These are phyloP conservation scores for Cenchrus americanus DNA, from an alignment of 176 grass and related monocot species.

Conservation along the genomic window DNA sequence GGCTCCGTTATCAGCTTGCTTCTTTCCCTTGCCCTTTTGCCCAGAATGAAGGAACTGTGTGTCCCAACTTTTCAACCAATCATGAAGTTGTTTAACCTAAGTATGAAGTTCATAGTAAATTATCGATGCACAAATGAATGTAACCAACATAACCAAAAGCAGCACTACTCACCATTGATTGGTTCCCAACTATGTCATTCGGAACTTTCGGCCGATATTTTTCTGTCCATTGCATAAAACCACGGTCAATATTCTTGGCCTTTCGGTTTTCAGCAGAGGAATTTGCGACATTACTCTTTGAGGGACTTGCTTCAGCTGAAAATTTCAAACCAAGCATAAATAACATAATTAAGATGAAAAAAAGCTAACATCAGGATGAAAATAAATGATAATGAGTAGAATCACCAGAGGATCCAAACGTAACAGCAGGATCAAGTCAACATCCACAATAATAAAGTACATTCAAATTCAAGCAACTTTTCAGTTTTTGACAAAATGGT, in stretches of 20 bases:
- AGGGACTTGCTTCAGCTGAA: slow-evolving; percentile 58
- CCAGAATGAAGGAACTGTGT: slow-evolving; percentile 70
- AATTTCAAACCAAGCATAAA: slow-evolving; percentile 35
- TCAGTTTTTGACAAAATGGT: neutral
- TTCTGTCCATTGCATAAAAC: slow-evolving; percentile 91
- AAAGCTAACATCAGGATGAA: slow-evolving; percentile 19
- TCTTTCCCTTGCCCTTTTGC: slow-evolving; percentile 88
- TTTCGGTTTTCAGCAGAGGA: slow-evolving; percentile 60
- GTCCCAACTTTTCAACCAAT: slow-evolving; percentile 93
- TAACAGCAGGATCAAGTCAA: slow-evolving; percentile 20
- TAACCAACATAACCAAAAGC: slow-evolving; percentile 37
- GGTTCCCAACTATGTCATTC: slow-evolving; percentile 96
- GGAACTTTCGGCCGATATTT: slow-evolving; percentile 95
- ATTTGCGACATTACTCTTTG: slow-evolving; percentile 56
- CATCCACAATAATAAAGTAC: slow-evolving; percentile 29
- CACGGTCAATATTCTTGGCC: slow-evolving; percentile 49
- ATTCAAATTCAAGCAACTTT: slow-evolving; percentile 21
- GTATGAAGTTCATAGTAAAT: slow-evolving; percentile 40
- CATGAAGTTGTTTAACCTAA: slow-evolving; percentile 96
- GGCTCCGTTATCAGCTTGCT: slow-evolving; percentile 74
- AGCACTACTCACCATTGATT: slow-evolving; percentile 74
- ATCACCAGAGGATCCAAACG: slow-evolving; percentile 16
- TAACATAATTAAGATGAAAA: slow-evolving; percentile 35
- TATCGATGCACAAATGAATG: slow-evolving; percentile 25
- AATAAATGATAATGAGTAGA: slow-evolving; percentile 15